phyloP scores from a whole-genome alignment of 805 yeast genomes.

The Candida pseudofarinosa region DNA sequence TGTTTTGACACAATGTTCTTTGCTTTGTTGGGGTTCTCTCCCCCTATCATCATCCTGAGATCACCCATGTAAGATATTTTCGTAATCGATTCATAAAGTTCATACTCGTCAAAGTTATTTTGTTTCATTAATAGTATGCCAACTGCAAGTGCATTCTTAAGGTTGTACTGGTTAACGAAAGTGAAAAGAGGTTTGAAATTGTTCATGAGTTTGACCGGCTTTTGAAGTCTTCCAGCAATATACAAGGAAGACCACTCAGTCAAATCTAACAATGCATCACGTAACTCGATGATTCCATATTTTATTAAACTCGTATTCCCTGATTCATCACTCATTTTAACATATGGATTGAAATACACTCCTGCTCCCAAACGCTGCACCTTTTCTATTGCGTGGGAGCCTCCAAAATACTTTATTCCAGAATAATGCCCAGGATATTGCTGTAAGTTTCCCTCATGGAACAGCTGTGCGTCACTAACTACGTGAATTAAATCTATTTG shows the following conservation, averaged over 20 bases:
- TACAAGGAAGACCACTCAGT: constrained; percentile 84
- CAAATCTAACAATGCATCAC: constrained; percentile 61
- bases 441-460: constrained; percentile 71
- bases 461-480: constrained; percentile 67
- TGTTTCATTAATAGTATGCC: constrained; percentile 51
- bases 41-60: constrained; percentile 76
- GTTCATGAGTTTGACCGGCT: constrained; percentile 77
- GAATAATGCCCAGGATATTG: constrained; percentile 79
- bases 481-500: constrained; percentile 86
- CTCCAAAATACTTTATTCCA: constrained; percentile 53
- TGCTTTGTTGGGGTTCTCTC: constrained; percentile 89
- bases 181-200: constrained; percentile 56
- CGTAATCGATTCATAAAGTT: constrained; percentile 73
- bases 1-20: constrained; percentile 81
- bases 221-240: constrained; percentile 88
- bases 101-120: constrained; percentile 49
- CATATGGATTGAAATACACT: constrained; percentile 90
- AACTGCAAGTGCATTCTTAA: constrained; percentile 71
- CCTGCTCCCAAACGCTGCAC: constrained; percentile 81
- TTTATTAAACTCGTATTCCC: constrained; percentile 48
- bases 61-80: constrained; percentile 86
- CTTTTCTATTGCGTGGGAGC: constrained; percentile 38
- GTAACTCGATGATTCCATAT: constrained; percentile 78
- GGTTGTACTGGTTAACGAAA: constrained; percentile 69
- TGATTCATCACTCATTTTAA: constrained; percentile 40